A percentile compares a stretch with the other conserved stretches of the same genome.
Conservation (phyloP, 140 eudicot genomes). For the Flaveria floridana region DNA sequence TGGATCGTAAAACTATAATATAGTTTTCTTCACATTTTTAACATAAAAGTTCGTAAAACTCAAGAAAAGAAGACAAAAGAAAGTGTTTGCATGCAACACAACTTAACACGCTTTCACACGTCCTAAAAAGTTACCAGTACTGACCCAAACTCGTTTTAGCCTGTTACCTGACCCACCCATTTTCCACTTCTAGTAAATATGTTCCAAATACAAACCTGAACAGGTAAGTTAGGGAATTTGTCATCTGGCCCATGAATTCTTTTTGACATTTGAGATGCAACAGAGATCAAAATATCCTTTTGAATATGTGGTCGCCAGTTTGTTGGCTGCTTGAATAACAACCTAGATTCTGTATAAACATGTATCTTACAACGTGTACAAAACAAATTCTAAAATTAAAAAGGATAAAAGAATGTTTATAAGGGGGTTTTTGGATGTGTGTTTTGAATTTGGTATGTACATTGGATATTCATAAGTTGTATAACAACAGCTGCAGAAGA, state of each 20-base stretch:
- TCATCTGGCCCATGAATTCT: conserved; percentile 51
- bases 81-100: not conserved
- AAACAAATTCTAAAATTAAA: not conserved
- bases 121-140: not conserved
- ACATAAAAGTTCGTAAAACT: not conserved
- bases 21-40: not conserved
- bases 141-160: not conserved
- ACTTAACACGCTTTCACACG: not conserved
- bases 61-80: not conserved
- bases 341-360: conserved; percentile 65
- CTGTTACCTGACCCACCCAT: not conserved
- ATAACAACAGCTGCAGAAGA: not conserved
- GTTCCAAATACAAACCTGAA: conserved; percentile 58
- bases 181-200: conserved; percentile 12
- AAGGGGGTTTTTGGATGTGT: not conserved
- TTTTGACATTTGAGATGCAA: conserved; percentile 73
- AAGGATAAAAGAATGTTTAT: not conserved
- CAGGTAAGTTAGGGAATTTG: conserved; percentile 58
- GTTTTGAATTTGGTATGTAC: conserved; percentile 5
- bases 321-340: conserved; percentile 87
- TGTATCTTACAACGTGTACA: conserved; percentile 6
- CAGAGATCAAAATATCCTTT: conserved; percentile 77
- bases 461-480: not conserved
- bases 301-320: conserved; percentile 83
- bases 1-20: not conserved